Percentiles rank a stretch among this genome's conserved stretches.
These are phyloP conservation scores for Allium fistulosum DNA, from an alignment of 106 monocot genomes.

Conservation along the genomic window DNA sequence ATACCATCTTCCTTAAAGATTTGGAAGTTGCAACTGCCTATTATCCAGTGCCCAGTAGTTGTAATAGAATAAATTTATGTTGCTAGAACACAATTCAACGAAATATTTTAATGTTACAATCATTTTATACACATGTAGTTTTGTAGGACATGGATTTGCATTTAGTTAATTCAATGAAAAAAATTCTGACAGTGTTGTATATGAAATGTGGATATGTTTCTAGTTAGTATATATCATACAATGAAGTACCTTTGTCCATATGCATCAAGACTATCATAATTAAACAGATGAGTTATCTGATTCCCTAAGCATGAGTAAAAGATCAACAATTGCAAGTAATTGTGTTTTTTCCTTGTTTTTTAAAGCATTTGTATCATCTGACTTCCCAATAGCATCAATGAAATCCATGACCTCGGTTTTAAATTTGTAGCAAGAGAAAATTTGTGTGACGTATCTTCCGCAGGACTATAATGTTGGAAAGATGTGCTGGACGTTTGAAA, in stretches of 20 bases:
- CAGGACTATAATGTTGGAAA: constrained; percentile 11
- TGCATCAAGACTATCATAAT: constrained; percentile 84
- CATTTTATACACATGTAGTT: no score
- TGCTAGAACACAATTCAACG: no score
- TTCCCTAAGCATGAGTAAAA: constrained; percentile 58
- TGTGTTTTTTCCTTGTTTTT: constrained; percentile 40
- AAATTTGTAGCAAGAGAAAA: constrained; percentile 11
- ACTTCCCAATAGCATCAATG: constrained; percentile 27
- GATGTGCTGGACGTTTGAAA: constrained; percentile 12
- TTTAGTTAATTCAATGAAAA: no score
- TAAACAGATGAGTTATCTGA: constrained; percentile 48
- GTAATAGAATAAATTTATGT: no score
- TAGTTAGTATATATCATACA: neutral
- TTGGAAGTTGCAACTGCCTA: no score
- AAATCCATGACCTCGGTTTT: constrained; percentile 44
- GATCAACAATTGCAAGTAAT: constrained; percentile 55
- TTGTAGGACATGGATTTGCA: no score
- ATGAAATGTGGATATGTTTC: neutral
- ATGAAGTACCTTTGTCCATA: constrained; percentile 69
- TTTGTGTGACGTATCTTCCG: constrained; percentile 15
- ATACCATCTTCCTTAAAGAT: no score
- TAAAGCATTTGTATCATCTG: constrained; percentile 14
- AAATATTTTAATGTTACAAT: no score
- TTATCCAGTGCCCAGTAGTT: no score
- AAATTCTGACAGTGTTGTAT: no score